These are phyloP conservation scores for Neofusicoccum cordaticola DNA, from an alignment of 2,329 filamentous ascomycete genomes.

Conservation along the genomic window DNA sequence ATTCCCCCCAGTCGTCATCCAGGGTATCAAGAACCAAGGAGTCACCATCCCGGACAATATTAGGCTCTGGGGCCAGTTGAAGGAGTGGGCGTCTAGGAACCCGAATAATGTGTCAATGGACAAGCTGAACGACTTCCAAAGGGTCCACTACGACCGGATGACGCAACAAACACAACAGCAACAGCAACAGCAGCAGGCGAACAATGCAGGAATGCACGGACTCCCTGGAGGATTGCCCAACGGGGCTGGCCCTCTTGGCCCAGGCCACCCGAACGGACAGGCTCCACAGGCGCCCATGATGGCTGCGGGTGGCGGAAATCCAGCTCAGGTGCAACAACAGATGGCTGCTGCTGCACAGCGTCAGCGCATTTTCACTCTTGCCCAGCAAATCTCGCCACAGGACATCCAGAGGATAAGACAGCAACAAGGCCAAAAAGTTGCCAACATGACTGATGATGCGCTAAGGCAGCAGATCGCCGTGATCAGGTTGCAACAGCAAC, in stretches of 20 bases:
- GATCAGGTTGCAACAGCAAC: constrained; percentile 37
- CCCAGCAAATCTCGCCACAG: constrained; percentile 5
- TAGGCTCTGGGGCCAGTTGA: constrained; percentile 57
- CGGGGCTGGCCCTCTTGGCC: constrained; percentile 4
- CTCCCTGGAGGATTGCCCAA: constrained; percentile 5
- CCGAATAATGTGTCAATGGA: constrained; percentile 34
- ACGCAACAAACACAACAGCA: constrained; percentile 29
- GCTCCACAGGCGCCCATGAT: constrained; percentile 43
- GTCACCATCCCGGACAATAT: constrained; percentile 47
- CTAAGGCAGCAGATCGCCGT: constrained; percentile 28
- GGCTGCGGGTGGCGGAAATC: constrained; percentile 21
- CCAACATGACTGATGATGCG: constrained; percentile 39
- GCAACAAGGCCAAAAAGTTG: constrained; percentile 25
- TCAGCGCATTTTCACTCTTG: neutral
- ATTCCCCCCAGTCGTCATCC: constrained; percentile 27
- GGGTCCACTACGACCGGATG: constrained; percentile 44
- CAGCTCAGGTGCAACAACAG: constrained; percentile 12
- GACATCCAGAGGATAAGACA: constrained; percentile 19
- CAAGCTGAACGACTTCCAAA: constrained; percentile 36
- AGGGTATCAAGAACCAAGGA: constrained; percentile 17
- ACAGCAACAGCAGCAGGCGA: constrained; percentile 20
- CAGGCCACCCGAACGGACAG: constrained; percentile 23
- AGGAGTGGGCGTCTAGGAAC: constrained; percentile 43
- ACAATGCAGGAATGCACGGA: constrained; percentile 11
- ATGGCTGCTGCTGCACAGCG: neutral